Conservation (phyloP, 305 asterid species). For the Withania somnifera region DNA sequence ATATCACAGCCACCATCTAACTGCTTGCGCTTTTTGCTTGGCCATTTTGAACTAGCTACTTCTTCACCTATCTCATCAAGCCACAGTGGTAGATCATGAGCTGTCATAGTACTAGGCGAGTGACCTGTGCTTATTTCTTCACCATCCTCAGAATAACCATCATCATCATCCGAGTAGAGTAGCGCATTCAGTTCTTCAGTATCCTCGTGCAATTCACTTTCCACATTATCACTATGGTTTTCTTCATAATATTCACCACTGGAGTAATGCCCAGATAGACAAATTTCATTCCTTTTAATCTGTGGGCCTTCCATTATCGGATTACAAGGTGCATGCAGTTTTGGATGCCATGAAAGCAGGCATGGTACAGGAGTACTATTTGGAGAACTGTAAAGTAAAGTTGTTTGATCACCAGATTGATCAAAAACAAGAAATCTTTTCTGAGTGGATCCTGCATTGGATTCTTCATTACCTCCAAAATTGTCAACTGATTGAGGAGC, state of each 20-base stretch:
- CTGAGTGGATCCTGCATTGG: constrained; percentile 3
- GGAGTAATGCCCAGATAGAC: constrained; percentile 11
- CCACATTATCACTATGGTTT: constrained; percentile 17
- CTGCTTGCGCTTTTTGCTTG: constrained; percentile 46
- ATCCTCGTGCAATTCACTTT: constrained; percentile 64
- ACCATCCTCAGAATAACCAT: constrained; percentile 45
- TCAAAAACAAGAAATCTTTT: constrained; percentile 76
- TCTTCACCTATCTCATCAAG: constrained; percentile 46
- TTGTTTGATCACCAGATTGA: constrained; percentile 60
- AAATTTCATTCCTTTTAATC: neutral
- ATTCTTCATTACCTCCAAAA: constrained; percentile 9
- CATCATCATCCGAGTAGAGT: constrained; percentile 58
- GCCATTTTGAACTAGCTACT: constrained; percentile 43
- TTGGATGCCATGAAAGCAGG: constrained; percentile 25
- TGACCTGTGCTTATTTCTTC: constrained; percentile 80
- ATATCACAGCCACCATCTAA: constrained; percentile 18
- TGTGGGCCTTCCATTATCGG: constrained; percentile 18
- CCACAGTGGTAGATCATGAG: constrained; percentile 18
- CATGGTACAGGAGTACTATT: constrained; percentile 22
- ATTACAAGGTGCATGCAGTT: constrained; percentile 13
- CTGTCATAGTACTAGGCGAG: constrained; percentile 72
- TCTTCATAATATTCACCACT: constrained; percentile 21
- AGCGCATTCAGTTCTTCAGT: constrained; percentile 79
- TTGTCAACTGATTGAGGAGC: constrained; percentile 5
- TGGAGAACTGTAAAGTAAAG: constrained; percentile 42